Base-by-base conservation (phyloP, 1,284 basidiomycete species). In the Leccinum solheimii region DNA sequence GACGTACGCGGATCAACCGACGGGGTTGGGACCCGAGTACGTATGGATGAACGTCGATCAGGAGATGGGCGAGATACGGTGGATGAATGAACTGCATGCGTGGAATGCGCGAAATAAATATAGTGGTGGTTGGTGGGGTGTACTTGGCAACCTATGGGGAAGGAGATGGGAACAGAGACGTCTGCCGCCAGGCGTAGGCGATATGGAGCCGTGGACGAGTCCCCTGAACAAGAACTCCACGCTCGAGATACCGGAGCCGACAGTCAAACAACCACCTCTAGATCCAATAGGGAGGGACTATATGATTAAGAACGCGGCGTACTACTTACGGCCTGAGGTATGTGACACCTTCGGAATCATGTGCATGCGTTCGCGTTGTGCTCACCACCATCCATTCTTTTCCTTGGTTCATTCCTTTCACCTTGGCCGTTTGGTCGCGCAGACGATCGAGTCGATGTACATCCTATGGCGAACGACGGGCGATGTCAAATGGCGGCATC, bases 381-480 rank as follows among this genome's bases (percentile, higher is more conserved):
- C 14, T 53, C 43, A 36, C 9, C 16, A 8, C 34, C 26, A 58
- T 13, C 16, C 36, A 10, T 43, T 19, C n/a, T 19, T 43, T 43
- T 43, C 43, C 11, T 45, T 45, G 19, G 43, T 19, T 45, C 19
- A 11, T 45, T 45, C 19, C 43, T 45, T 19, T 45, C 10, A 21
- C 43, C 43, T 21, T 45, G 43, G 19, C 6, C 10, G 43, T 45
- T 45, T 45, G 10, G 43, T 59, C 8, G 11, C 30, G 11, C 56
- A 91, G 87, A 83, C 89, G 2, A 73, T 90, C 21, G 89, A 91
- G 67, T 85, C 82, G 54, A 78, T 90, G 59, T 90, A 88, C 68
- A 73, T 89, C 32, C 73, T 91, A 62, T 92, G 87, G 86, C 80
- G 85, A 49, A 85, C 84, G 14, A 92, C 90, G 5, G 84, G 86